Conservation (phyloP, 108 stramenopile species). For the Halocafeteria seosinensis region DNA sequence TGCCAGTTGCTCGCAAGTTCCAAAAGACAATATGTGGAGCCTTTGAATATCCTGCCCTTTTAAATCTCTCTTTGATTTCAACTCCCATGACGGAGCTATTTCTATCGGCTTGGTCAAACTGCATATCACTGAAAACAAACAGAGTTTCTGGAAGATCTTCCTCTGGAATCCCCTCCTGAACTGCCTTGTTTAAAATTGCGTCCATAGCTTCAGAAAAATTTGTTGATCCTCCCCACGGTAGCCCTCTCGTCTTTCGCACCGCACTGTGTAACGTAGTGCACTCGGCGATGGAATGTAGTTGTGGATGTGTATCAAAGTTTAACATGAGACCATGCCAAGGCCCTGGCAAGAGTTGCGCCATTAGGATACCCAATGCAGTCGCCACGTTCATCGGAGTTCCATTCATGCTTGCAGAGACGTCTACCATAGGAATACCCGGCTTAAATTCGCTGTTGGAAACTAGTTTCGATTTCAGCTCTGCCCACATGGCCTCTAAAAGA, state of each 20-base stretch:
- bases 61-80: neutral
- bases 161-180: neutral
- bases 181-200: neutral
- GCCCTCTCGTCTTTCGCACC: neutral
- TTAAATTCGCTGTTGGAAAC: neutral
- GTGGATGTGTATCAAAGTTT: neutral
- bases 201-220: neutral
- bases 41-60: neutral
- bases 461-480: neutral
- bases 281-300: neutral
- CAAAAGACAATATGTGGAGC: neutral
- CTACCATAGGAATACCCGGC: neutral
- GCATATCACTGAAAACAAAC: neutral
- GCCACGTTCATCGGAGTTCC: neutral
- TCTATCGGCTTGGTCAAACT: neutral
- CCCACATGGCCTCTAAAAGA: neutral
- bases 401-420: neutral
- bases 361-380: neutral
- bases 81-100: neutral
- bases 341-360: neutral
- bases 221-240: neutral
- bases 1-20: neutral
- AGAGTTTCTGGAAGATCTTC: neutral
- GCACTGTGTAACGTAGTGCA: neutral
- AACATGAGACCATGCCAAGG: neutral